phyloP scores from a whole-genome alignment of 495 filamentous ascomycete species.

The Aspergillus steynii region DNA sequence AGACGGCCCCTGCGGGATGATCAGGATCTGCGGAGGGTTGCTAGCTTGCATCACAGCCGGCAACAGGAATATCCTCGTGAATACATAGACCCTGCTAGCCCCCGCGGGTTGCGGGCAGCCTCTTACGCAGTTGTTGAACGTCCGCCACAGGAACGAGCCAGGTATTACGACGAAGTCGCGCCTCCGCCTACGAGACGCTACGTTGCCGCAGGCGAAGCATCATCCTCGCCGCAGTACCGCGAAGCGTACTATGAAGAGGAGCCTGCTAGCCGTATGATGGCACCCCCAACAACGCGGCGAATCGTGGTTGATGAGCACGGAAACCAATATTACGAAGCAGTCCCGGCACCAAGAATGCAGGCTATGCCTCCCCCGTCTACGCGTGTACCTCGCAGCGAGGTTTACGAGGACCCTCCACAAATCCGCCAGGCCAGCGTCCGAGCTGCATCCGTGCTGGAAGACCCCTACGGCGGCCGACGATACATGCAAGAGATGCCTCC shows the following conservation, averaged over 20 bases:
- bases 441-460: slow-evolving; percentile 43
- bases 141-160: slow-evolving; percentile 43
- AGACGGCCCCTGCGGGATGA: slow-evolving; percentile 52
- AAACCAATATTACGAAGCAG: slow-evolving; percentile 66
- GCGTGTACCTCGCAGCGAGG: slow-evolving; percentile 34
- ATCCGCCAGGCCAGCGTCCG: slow-evolving; percentile 40
- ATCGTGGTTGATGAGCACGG: slow-evolving; percentile 72
- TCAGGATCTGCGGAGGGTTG: slow-evolving; percentile 58
- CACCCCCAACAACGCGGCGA: slow-evolving; percentile 55
- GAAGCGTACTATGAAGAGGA: slow-evolving; percentile 48
- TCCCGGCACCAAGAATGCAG: slow-evolving; percentile 44
- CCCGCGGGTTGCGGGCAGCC: slow-evolving; percentile 54
- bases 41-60: slow-evolving; percentile 55
- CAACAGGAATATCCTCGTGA: slow-evolving; percentile 51
- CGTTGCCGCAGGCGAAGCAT: slow-evolving; percentile 55
- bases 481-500: slow-evolving; percentile 50
- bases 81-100: slow-evolving; percentile 43
- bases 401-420: slow-evolving; percentile 38
- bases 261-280: slow-evolving; percentile 49
- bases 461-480: slow-evolving; percentile 42
- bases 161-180: slow-evolving; percentile 58
- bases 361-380: slow-evolving; percentile 52
- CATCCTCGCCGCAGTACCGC: slow-evolving; percentile 54
- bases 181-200: slow-evolving; percentile 45
- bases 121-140: slow-evolving; percentile 63